Base-by-base conservation (phyloP, 169 alveolate genomes). In the Gregarina niphandrodes region DNA sequence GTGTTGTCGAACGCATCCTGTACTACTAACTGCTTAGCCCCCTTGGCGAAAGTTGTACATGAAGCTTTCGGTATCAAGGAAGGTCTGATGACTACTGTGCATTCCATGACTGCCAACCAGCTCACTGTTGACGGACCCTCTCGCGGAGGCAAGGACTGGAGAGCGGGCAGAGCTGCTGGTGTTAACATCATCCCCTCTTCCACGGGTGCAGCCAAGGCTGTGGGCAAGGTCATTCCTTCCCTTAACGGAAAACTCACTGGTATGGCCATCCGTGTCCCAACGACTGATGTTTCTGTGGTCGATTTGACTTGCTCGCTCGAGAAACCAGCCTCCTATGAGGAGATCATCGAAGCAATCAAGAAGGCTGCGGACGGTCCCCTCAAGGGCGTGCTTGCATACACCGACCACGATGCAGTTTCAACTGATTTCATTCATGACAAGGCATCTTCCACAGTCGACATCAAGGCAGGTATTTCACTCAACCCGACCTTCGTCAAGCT, bases 51-150 rank as follows among this genome's bases (percentile, higher is more conserved):
- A 67, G 95, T 87, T 18, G 37, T 91, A 48, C 54, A 91, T 51
- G 96, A 84, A 43, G 75, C 77, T 56, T 88, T 80, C 67, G 98
- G 97, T 19, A 80, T 91, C 47, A 88, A 64, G 40, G 97, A 87
- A 59, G 98, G 97, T 36, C 68, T 91, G 38, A 87, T 91, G 98
- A 91, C 96, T 42, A 91, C 98, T 16, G 96, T 88, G 36, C 98
- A 91, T 57, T 92, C 98, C 39, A 70, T 83, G 34, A 91, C 98
- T 18, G 91, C 95, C 38, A 83, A 82, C 70, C 93, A 91, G 77
- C 68, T 80, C 35, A 84, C 92, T 34, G 98, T 91, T 35, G 98
- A 91, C 57, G 95, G 96, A 30, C 86, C 97, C 49, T 70, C 95
- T 37, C 77, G 82, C 61, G n/a, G n/a, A n/a, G n/a, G n/a, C n/a